A percentile compares a stretch with the other conserved stretches of the same genome.
Evolutionary conservation across 75 land plant species (phyloP).

Genomic region (Cupressus sempervirens): DNA sequence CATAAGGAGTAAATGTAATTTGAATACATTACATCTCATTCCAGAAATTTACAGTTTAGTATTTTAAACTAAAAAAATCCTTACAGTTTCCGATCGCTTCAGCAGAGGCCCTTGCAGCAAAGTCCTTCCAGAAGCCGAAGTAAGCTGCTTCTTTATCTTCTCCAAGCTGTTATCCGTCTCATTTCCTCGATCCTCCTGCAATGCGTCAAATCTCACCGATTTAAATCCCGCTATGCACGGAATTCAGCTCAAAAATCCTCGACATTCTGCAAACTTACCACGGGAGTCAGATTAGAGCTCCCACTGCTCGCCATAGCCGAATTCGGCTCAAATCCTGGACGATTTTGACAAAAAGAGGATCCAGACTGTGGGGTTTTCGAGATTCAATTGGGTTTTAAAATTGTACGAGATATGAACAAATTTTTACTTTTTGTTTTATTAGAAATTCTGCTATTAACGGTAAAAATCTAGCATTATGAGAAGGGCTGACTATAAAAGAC

Average conservation of each 20-base stretch:
- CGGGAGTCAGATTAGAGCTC: neutral
- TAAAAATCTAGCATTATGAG: too few relatives aligned
- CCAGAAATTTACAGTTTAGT: neutral
- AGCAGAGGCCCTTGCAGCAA: slow-evolving; percentile 86
- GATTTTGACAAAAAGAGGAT: neutral
- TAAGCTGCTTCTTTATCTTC: slow-evolving; percentile 90
- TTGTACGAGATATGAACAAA: neutral
- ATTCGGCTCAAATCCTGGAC: neutral
- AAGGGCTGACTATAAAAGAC: too few relatives aligned
- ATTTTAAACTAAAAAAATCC: neutral
- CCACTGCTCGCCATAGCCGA: neutral
- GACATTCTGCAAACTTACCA: neutral
- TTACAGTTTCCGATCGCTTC: slow-evolving; percentile 96
- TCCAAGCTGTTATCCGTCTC: slow-evolving; percentile 76
- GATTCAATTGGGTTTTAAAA: neutral
- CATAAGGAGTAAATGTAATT: neutral
- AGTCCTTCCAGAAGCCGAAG: slow-evolving; percentile 62
- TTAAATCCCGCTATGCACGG: neutral
- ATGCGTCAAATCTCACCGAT: slow-evolving; percentile 7
- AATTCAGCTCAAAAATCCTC: neutral
- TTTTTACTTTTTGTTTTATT: neutral
- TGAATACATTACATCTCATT: neutral
- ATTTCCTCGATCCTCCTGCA: slow-evolving; percentile 16
- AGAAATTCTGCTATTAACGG: neutral
- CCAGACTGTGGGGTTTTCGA: neutral